Base-by-base conservation (phyloP, 129 eudicot genomes). In the Tanacetum coccineum region DNA sequence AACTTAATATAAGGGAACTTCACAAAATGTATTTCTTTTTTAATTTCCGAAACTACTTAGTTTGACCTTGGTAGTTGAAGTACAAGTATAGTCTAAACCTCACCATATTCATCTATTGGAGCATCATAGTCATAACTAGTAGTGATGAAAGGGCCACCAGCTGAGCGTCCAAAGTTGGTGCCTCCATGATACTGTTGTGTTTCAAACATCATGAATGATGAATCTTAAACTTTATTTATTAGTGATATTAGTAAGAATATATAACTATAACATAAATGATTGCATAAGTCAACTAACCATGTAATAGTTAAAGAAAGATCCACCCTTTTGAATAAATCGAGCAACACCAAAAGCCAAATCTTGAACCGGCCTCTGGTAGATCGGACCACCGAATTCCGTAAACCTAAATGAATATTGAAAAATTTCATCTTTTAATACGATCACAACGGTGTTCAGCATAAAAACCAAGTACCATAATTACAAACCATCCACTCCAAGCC, bases 61-160 rank as follows among this genome's bases (percentile, higher is more conserved):
- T 25, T 63, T 73, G 59, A 64, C 39, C 40, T 40, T 45, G 28
- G 52, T 64, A 54, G 39, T 64, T n/a, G 26, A 65, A 42, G 22
- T 22, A 39, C 30, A 51, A 48, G 32, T 32, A 22, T 9, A 62
- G 71, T 61, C 49, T 48, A 60, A 18, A 50, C 26, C 78, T 75
- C 62, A 89, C 99, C 99, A 51, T 89, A 93, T 84, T 93, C 99
- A 76, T 93, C 99, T 50, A 93, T 84, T 66, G 99, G 99, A 81
- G 99, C 99, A 77, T 93, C 96, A 71, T 93, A 93, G 76, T 93
- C 99, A 53, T 93, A 93, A 82, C 93, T 93, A 44, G 99, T 93
- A 17, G 99, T 86, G 74, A 93, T 82, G 76, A 93, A 93, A 36
- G 99, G 99, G 66, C 99, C 99, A 54, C 99, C 99, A 59, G 99